Base-by-base conservation (phyloP, 495 filamentous ascomycete species). In the Cairneyella variabilis region DNA sequence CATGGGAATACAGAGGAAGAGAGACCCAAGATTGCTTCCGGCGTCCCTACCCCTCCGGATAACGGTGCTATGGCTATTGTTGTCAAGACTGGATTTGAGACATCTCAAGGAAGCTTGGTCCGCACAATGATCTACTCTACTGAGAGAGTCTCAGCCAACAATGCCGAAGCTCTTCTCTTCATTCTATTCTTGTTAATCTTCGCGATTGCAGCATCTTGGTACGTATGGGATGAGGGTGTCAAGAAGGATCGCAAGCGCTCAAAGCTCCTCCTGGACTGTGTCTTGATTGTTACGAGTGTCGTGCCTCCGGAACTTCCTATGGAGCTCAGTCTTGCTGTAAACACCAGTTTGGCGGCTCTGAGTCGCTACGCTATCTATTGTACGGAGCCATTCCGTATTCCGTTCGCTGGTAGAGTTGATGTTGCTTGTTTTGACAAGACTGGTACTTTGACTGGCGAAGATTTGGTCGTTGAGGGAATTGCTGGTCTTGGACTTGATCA, bases 61-160 rank as follows among this genome's bases (percentile, higher is more conserved):
- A 89, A 91, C 60, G 93, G 93, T 40, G 93, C 90, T 9, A 81
- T 97, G 76, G 93, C 92, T 54, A 79, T 97, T 54, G 89, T 97
- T 41, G 88, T 91, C 55, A 97, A 96, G 78, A 99, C 95, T 39
- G 93, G 93, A 3, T 99, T 99, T 59, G 93, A 99, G 72, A 99
- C 93, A 7, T 97, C 91, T 53, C 93, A 99, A 69, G 93, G 93
- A 57, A 96, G 88, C 66, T 77, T 99, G 52, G 93, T 99, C 38
- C 90, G 93, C 27, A 99, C 93, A 42, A 99, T 99, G 93, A 97
- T 99, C 59, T 99, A 96, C 72, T 97, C 95, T 3, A 99, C 93
- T 5, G 93, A 99, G 68, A 89, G 92, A 63, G 93, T 99, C 27
- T 97, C 92, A 36, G 93, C 93, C 53, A 96, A 96, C 72, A 97